Evolutionary conservation across 306 rosid genomes (phyloP), one percentile per base, ranked within the genome.

Genomic region (Carpinus viminea): DNA sequence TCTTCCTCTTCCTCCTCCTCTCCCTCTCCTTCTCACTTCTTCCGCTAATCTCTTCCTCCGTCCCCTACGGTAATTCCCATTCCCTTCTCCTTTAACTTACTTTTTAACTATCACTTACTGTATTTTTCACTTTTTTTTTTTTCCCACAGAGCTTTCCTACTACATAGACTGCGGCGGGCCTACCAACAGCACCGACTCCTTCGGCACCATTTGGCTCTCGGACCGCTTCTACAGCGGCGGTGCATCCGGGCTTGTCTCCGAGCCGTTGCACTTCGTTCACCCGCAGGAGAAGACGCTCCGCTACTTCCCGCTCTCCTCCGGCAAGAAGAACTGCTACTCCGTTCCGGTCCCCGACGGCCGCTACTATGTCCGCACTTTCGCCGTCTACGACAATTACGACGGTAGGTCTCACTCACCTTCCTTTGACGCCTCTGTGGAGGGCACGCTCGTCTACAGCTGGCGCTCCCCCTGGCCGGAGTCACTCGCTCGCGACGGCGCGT

Each of bases 371-470:
- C 96, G 97, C 17, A 88, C 90, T 2, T 95, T 93, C 87, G 83
- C 89, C 68, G 98, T 95, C 26, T 95, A 95, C 48, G 99, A 95
- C 78, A 95, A 95, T 87, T 95, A 91, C 91, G 99, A 93, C 78
- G 99, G 98, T 18, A 91, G 88, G 74, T 85, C 93, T 0, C 98
- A 92, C 71, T 75, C 98, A 13, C 98, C 98, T 4, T 91, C 98
- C 54, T 95, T 95, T 43, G 98, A 95, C 62, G 91, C 87, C 64
- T 88, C 98, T 71, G 90, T 92, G 45, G 87, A 83, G 36, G 92
- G 91, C 17, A 95, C 98, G 21, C 68, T 92, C 1, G 96, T 95
- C 21, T 92, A 91, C 86, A 85, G 90, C 76, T 95, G 98, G 98
- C 93, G 93, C 53, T 89, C 97, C 6, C 98, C 98, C 3, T 95